A percentile compares a stretch with the other conserved stretches of the same genome.
Conservation (phyloP, 495 filamentous ascomycete species). For the Neurospora tetraspora region DNA sequence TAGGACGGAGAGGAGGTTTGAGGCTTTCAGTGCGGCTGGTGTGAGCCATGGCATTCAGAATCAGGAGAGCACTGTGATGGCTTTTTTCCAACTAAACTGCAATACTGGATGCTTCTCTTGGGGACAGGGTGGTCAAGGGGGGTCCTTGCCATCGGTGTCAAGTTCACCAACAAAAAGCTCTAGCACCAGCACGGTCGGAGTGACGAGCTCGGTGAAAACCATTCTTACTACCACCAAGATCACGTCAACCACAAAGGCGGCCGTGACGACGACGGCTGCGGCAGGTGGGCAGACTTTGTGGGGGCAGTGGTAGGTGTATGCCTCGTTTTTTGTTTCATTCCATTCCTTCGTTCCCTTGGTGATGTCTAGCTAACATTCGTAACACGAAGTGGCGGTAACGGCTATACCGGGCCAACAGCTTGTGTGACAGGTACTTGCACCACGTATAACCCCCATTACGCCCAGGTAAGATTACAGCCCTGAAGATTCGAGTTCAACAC, state of each 20-base stretch:
- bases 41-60: slow-evolving; percentile 43
- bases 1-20: slow-evolving; percentile 29
- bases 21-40: slow-evolving; percentile 39
- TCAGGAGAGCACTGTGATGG: slow-evolving; percentile 37
- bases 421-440: slow-evolving; percentile 7
- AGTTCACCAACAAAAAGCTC: not conserved
- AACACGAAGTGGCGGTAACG: slow-evolving; percentile 5
- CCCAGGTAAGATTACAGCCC: slow-evolving; percentile 3
- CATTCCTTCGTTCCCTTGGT: not conserved
- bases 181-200: not conserved
- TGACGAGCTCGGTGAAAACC: not conserved
- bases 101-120: slow-evolving; percentile 27
- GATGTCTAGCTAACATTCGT: not conserved
- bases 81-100: slow-evolving; percentile 39
- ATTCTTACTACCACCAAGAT: not conserved
- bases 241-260: slow-evolving; percentile 1
- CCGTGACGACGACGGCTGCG: not conserved
- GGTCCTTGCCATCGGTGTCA: not conserved
- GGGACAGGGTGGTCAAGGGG: slow-evolving; percentile 21
- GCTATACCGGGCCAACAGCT: slow-evolving; percentile 5
- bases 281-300: slow-evolving; percentile 1
- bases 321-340: not conserved
- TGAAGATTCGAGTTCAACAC: too few species aligned
- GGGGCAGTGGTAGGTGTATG: slow-evolving; percentile 7
- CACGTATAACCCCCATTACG: slow-evolving; percentile 7